phyloP scores from a whole-genome alignment of 306 rosid species.

The Cotoneaster glaucophyllus region DNA sequence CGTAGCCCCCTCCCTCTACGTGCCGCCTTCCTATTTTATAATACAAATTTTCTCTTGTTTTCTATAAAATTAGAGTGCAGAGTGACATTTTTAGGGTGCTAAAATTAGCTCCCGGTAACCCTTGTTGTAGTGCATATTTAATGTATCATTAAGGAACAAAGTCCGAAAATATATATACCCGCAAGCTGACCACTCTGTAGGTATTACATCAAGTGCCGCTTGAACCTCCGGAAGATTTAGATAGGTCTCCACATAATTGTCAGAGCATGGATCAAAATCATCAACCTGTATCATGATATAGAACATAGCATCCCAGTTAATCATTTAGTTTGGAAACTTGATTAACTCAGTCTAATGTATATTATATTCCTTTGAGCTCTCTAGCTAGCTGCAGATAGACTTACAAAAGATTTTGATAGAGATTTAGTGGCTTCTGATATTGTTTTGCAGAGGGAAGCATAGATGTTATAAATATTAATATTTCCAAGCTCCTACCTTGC shows the following conservation, averaged over 20 bases:
- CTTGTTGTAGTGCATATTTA: too few relatives aligned
- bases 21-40: too few relatives aligned
- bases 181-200: constrained; percentile 41
- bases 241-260: constrained; percentile 26
- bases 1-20: too few relatives aligned
- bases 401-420: constrained; percentile 18
- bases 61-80: neutral
- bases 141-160: neutral
- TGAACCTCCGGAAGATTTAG: constrained; percentile 52
- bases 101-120: neutral
- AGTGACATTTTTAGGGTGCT: neutral
- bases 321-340: neutral
- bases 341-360: neutral
- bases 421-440: constrained; percentile 12
- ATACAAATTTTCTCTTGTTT: too few relatives aligned
- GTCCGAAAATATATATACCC: constrained; percentile 22
- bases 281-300: constrained; percentile 15
- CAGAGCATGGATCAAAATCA: constrained; percentile 49
- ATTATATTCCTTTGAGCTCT: neutral
- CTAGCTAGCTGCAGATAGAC: constrained; percentile 4
- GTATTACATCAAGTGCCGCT: constrained; percentile 43
- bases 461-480: constrained; percentile 34
- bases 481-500: constrained; percentile 17
- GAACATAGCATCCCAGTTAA: neutral
- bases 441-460: constrained; percentile 34